Evolutionary conservation across 352 stramenopile species (phyloP).

Genomic region (Thalassiosira mediterranea): DNA sequence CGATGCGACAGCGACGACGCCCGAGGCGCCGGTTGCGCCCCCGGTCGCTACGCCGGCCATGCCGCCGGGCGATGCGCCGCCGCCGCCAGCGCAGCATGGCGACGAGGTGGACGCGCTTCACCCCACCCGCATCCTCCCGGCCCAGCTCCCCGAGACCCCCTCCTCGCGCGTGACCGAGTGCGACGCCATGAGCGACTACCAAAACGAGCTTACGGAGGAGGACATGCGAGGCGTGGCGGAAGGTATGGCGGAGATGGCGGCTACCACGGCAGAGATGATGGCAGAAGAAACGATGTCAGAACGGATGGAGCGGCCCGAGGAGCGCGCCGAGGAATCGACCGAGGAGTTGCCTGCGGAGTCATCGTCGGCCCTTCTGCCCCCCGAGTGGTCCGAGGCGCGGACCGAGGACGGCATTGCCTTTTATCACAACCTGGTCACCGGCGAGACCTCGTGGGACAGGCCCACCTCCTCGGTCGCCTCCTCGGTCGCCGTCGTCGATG

Average conservation of each 20-base stretch:
- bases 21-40: too few species aligned
- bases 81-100: not conserved
- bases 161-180: constrained; percentile 33
- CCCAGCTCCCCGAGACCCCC: not conserved
- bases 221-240: constrained; percentile 17
- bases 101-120: not conserved
- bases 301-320: not conserved
- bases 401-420: constrained; percentile 65
- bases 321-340: not conserved
- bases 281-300: not conserved
- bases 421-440: constrained; percentile 91
- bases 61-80: too few species aligned
- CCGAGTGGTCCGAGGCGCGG: too few species aligned
- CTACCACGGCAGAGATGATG: not conserved
- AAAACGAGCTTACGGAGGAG: constrained; percentile 23
- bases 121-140: not conserved
- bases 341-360: not conserved
- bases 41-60: too few species aligned
- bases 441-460: constrained; percentile 92
- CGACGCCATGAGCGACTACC: constrained; percentile 46
- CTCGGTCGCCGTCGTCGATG: too few species aligned
- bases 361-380: too few species aligned
- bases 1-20: not conserved
- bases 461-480: too few species aligned
- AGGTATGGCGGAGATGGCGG: not conserved